Conservation (phyloP, 257 asterid species). For the Solanum sitiens region DNA sequence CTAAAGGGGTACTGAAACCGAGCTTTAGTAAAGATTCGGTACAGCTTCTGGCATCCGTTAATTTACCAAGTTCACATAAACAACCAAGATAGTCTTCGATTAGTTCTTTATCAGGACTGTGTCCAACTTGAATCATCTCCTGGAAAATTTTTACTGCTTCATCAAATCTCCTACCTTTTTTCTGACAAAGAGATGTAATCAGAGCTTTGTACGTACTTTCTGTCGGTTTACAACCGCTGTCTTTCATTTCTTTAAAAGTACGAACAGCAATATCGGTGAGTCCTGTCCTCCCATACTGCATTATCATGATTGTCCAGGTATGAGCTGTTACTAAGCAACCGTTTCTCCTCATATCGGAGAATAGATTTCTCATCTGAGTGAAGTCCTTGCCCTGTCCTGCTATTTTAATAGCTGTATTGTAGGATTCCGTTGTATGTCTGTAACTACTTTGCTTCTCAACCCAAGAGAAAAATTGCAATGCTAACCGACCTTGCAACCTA, state of each 20-base stretch:
- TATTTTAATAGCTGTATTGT: constrained; percentile 67
- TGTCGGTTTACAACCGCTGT: constrained; percentile 40
- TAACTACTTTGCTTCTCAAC: constrained; percentile 45
- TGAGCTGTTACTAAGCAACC: constrained; percentile 50
- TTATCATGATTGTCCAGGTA: constrained; percentile 84
- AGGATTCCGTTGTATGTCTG: constrained; percentile 42
- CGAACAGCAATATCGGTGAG: constrained; percentile 60
- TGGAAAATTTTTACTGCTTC: constrained; percentile 49
- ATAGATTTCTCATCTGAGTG: constrained; percentile 60
- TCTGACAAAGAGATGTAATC: constrained; percentile 55
- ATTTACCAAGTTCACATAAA: constrained; percentile 53
- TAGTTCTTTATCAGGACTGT: constrained; percentile 55
- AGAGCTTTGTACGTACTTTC: constrained; percentile 42
- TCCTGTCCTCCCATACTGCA: constrained; percentile 81
- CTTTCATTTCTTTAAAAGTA: constrained; percentile 63
- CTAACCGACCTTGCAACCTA: constrained; percentile 30
- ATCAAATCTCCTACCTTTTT: constrained; percentile 64
- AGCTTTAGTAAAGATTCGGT: constrained; percentile 31
- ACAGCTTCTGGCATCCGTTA: constrained; percentile 49
- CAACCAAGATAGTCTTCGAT: constrained; percentile 51
- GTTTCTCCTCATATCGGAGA: constrained; percentile 65
- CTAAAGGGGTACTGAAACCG: constrained; percentile 54
- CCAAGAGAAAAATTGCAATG: constrained; percentile 69
- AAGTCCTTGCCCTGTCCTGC: constrained; percentile 86
- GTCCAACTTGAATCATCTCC: constrained; percentile 47